phyloP scores from a whole-genome alignment of 1,284 basidiomycete genomes.

The Marasmius tenuissimus region DNA sequence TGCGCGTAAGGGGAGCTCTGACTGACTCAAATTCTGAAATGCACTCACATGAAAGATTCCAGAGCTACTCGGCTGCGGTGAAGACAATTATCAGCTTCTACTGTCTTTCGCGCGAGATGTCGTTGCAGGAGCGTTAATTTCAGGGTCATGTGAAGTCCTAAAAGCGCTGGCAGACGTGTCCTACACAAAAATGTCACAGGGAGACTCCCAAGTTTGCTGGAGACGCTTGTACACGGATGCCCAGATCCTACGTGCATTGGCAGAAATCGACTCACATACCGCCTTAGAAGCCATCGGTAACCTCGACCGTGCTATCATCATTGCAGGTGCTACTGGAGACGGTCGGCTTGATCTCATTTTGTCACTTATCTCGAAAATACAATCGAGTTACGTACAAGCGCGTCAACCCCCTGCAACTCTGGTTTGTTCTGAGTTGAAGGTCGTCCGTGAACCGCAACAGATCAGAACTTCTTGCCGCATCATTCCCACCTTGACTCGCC shows the following conservation, averaged over 20 bases:
- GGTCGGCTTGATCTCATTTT: slow-evolving; percentile 61
- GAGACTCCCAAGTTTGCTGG: slow-evolving; percentile 39
- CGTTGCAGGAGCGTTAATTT: slow-evolving; percentile 8
- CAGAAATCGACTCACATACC: slow-evolving; percentile 25
- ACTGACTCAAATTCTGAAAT: not conserved
- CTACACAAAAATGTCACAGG: slow-evolving; percentile 33
- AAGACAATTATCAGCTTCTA: slow-evolving; percentile 21
- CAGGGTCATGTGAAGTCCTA: slow-evolving; percentile 21
- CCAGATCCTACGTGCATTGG: slow-evolving; percentile 52
- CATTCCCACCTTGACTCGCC: slow-evolving; percentile 36
- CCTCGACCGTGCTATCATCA: slow-evolving; percentile 81
- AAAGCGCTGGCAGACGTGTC: slow-evolving; percentile 34
- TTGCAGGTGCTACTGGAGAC: slow-evolving; percentile 77
- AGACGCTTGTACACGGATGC: slow-evolving; percentile 65
- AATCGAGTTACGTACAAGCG: slow-evolving; percentile 29
- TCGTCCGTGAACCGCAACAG: slow-evolving; percentile 3
- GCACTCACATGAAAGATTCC: not conserved
- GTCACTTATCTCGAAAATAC: slow-evolving; percentile 54
- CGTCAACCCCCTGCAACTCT: slow-evolving; percentile 10
- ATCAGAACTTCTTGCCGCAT: slow-evolving; percentile 24
- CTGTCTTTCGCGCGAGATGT: slow-evolving; percentile 23
- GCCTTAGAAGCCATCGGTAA: slow-evolving; percentile 45
- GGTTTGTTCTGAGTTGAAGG: not conserved
- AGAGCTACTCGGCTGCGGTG: slow-evolving; percentile 22
- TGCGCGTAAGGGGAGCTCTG: slow-evolving; percentile 13